Conservation (phyloP, 495 filamentous ascomycete species). For the Thozetella sp. region DNA sequence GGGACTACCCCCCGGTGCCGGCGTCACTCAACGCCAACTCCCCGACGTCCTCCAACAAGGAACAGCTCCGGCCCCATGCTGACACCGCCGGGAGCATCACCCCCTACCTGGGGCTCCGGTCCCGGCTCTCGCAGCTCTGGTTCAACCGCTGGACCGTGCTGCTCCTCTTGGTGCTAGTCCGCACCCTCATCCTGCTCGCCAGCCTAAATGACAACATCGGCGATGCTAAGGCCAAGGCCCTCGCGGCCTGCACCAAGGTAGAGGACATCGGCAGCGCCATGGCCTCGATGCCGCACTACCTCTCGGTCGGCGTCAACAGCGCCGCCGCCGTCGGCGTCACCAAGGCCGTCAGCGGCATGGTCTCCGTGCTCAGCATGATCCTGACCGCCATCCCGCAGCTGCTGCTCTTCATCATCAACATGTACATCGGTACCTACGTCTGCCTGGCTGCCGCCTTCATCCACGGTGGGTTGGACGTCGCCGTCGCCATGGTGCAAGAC, state of each 20-base stretch:
- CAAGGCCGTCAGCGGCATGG: slow-evolving; percentile 74
- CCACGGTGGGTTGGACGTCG: slow-evolving; percentile 71
- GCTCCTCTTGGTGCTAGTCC: slow-evolving; percentile 78
- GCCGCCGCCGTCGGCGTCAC: slow-evolving; percentile 78
- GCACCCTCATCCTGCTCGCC: slow-evolving; percentile 73
- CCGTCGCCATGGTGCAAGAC: slow-evolving; percentile 68
- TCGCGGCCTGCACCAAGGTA: slow-evolving; percentile 87
- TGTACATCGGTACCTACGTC: slow-evolving; percentile 84
- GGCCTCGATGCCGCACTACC: slow-evolving; percentile 96
- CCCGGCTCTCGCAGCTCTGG: slow-evolving; percentile 92
- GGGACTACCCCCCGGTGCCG: slow-evolving; percentile 15
- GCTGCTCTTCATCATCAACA: slow-evolving; percentile 85
- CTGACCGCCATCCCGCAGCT: slow-evolving; percentile 85
- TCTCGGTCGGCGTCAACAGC: slow-evolving; percentile 84
- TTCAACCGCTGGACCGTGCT: slow-evolving; percentile 97
- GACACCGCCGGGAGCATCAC: slow-evolving; percentile 57
- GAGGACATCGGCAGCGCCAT: slow-evolving; percentile 93
- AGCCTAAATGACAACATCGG: slow-evolving; percentile 71
- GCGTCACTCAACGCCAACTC: slow-evolving; percentile 21
- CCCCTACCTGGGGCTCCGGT: slow-evolving; percentile 88
- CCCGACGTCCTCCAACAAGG: slow-evolving; percentile 19
- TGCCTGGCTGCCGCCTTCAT: slow-evolving; percentile 85
- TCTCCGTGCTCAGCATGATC: slow-evolving; percentile 71
- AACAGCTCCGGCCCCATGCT: slow-evolving; percentile 14
- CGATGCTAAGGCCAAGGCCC: slow-evolving; percentile 76